Conservation (phyloP, 495 filamentous ascomycete species). For the Neurospora sp. region DNA sequence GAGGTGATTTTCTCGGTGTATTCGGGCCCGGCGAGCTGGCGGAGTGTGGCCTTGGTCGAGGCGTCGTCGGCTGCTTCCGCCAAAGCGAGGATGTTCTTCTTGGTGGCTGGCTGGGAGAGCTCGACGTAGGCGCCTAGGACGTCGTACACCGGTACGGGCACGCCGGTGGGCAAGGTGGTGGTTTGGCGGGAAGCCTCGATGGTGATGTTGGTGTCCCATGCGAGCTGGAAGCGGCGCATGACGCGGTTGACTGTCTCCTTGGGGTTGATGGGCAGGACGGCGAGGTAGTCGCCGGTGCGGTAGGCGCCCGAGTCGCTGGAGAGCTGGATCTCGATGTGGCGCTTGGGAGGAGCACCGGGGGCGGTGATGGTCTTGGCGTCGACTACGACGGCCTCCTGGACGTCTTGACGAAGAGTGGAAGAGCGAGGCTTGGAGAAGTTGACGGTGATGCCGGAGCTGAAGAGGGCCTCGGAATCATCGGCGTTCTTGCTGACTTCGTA, state of each 20-base stretch:
- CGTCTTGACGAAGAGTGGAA: slow-evolving; percentile 54
- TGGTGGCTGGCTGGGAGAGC: slow-evolving; percentile 57
- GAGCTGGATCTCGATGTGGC: slow-evolving; percentile 55
- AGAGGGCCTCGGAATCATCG: slow-evolving; percentile 6
- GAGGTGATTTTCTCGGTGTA: slow-evolving; percentile 44
- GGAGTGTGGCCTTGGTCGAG: slow-evolving; percentile 31
- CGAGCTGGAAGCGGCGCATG: slow-evolving; percentile 41
- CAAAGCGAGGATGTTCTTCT: slow-evolving; percentile 39
- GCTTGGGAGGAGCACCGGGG: slow-evolving; percentile 47
- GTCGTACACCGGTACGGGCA: slow-evolving; percentile 49
- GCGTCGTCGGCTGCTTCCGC: slow-evolving; percentile 33
- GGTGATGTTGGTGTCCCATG: slow-evolving; percentile 51
- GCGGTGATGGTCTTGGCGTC: slow-evolving; percentile 45
- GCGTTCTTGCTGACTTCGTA: slow-evolving; percentile 26
- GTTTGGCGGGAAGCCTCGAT: slow-evolving; percentile 36
- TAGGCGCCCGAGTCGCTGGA: slow-evolving; percentile 54
- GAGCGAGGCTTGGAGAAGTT: slow-evolving; percentile 49
- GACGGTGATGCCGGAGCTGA: slow-evolving; percentile 35
- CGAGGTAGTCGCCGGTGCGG: slow-evolving; percentile 65
- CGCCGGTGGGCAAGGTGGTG: slow-evolving; percentile 47
- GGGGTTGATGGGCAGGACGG: slow-evolving; percentile 61
- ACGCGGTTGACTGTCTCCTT: slow-evolving; percentile 44
- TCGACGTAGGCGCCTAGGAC: slow-evolving; percentile 64
- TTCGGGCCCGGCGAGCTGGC: slow-evolving; percentile 32
- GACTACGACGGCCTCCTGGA: slow-evolving; percentile 51